These are phyloP conservation scores for Solanum virginianum DNA, from an alignment of 257 asterid genomes.

Conservation along the genomic window DNA sequence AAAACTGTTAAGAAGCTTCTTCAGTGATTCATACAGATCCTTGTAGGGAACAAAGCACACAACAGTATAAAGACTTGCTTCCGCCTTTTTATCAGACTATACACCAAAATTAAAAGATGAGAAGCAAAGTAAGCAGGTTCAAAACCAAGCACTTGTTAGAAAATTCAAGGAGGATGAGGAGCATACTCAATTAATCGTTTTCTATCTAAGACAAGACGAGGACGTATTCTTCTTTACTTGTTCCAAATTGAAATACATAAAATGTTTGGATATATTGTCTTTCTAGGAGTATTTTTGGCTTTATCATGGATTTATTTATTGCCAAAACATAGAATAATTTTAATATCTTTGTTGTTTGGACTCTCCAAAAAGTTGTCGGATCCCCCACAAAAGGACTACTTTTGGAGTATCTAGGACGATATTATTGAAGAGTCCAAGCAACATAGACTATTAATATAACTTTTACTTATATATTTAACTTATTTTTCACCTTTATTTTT, in stretches of 20 bases:
- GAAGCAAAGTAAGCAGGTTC: neutral
- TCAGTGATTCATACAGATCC: slow-evolving; percentile 1
- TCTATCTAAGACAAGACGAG: neutral
- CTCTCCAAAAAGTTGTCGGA: no score
- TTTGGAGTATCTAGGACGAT: no score
- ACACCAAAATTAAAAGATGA: neutral
- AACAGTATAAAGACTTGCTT: neutral
- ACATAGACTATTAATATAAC: no score
- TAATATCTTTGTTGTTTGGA: neutral
- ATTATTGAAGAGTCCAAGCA: no score
- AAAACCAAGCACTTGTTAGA: neutral
- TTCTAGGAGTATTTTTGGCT: neutral
- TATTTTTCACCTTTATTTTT: neutral
- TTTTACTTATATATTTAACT: neutral
- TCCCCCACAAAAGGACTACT: no score
- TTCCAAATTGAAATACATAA: neutral
- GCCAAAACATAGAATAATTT: neutral
- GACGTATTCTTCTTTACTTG: neutral
- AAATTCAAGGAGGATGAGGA: neutral
- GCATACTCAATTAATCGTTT: neutral
- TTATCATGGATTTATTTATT: neutral
- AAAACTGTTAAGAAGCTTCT: neutral
- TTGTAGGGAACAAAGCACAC: neutral
- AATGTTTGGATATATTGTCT: neutral
- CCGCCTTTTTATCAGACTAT: slow-evolving; percentile 2